Percentiles rank a stretch among this genome's conserved stretches.
phyloP scores from a whole-genome alignment of 164 flowering plant genomes.

The Hamamelis virginiana region DNA sequence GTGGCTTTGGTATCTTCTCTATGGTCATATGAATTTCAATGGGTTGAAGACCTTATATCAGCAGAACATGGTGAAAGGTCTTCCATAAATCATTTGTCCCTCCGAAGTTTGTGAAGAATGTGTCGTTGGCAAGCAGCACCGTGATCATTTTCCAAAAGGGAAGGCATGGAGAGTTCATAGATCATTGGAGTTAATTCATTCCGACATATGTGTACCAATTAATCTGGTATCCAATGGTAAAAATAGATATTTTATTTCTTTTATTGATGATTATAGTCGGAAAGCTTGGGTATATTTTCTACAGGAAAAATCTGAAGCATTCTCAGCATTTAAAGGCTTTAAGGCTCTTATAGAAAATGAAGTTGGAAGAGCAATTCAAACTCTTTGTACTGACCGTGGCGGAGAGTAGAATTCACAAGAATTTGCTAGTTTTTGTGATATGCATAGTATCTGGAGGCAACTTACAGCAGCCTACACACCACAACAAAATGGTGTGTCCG shows the following conservation, averaged over 20 bases:
- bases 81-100: neutral
- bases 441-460: neutral
- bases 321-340: neutral
- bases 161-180: neutral
- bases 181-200: neutral
- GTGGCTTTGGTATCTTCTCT: slow-evolving; percentile 7
- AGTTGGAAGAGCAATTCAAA: neutral
- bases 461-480: neutral
- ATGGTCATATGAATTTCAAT: slow-evolving; percentile 9
- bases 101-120: neutral
- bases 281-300: neutral
- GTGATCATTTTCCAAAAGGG: neutral
- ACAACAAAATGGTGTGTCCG: neutral
- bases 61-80: slow-evolving; percentile 3
- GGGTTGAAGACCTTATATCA: neutral
- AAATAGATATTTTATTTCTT: neutral
- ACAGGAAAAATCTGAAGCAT: neutral
- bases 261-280: slow-evolving; percentile 4
- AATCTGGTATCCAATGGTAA: neutral
- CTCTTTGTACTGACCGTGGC: neutral
- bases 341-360: neutral
- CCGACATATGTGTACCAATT: neutral
- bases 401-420: too few relatives aligned
- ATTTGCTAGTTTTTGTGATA: neutral
- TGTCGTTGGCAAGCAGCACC: neutral